Evolutionary conservation across 1,284 basidiomycete genomes (phyloP), one percentile per base, ranked within the genome.

Genomic region (Neotropicomus parvogracilis): DNA sequence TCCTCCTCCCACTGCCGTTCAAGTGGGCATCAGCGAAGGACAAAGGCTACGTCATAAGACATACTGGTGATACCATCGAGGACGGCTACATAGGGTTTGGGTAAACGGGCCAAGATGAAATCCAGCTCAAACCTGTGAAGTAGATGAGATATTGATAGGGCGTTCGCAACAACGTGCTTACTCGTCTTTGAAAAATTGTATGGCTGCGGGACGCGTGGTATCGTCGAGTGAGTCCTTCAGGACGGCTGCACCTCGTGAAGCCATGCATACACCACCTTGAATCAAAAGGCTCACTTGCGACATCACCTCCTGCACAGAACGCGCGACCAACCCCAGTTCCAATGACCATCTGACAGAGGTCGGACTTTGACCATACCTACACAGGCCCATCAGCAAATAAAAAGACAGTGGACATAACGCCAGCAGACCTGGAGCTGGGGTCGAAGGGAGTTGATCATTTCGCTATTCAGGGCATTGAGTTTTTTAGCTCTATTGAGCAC

Each of bases 271-370:
- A 54, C 24, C 32, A 21, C 21, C 31, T 28, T 46, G 14, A 6
- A 24, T 27, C 40, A 40, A 38, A 42, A 33, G 39, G 75, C 83
- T 62, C 63, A 91, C 91, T 73, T 54, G 82, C 82, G 46, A 99
- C 90, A 67, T 99, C 97, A 46, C 95, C 95, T 19, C 95, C 97
- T 6, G 92, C 88, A 65, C 95, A 99, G 64, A 98, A 97, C 11
- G 88, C 91, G 50, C 85, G 76, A 11, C 89, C 91, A 24, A 75
- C 73, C 17, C 92, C 90, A 35, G 79, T 80, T 20, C 88, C 89
- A 44, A 95, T 79, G 53, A 97, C 80, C 24, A 91, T 76, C 54
- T 81, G 79, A 59, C 83, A 85, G 8, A 90, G 74, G 40, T 87
- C 79, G 26, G 88, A 85, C 32, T 77, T 70, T 55, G 80, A 78